Evolutionary conservation across 2,329 filamentous ascomycete genomes (phyloP), one percentile per base, ranked within the genome.

Genomic region (Clarireedia sp.): DNA sequence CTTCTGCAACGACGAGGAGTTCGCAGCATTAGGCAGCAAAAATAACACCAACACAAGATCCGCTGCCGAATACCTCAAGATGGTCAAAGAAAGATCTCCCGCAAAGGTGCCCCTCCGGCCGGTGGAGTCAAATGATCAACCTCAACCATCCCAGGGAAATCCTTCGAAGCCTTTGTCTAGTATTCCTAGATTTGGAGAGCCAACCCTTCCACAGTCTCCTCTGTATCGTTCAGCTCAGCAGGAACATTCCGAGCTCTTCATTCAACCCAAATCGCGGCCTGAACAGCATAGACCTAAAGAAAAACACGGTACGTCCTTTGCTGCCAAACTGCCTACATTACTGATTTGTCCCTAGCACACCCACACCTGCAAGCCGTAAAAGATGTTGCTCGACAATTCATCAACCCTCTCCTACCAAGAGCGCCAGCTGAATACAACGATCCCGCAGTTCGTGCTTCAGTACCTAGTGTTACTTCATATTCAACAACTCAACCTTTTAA

Each of bases 61-160:
- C 19, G 8, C 24, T 48, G 7, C 48, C 10, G 53, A 33, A 54
- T 44, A 41, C 12, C 29, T 12, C 57, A 64, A 57, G 37, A 69
- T 69, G 67, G 67, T 68, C 46, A 69, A 67, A 48, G 67, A 69
- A 59, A 57, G 63, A 62, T 65, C 62, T 44, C 66, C 67, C 56
- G 65, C 64, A 23, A 69, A 68, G 59, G 45, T 49, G 4, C 59
- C 62, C 36, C 53, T 65, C 9, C 56, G 57, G 10, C 56, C 65
- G 37, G 58, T 59, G 26, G 58, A 51, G 5, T 45, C 57, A 17
- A 66, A 67, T 40, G 64, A 64, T 17, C 59, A 66, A 43, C 43
- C 50, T 29, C 45, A 23, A 43, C 44, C 41, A 12, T 53, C 14
- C 37, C 53, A 55, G 38, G 43, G 47, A 40, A 54, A 62, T 21